Base-by-base conservation (phyloP, 495 filamentous ascomycete genomes). In the Massariosphaeria phaeospora region DNA sequence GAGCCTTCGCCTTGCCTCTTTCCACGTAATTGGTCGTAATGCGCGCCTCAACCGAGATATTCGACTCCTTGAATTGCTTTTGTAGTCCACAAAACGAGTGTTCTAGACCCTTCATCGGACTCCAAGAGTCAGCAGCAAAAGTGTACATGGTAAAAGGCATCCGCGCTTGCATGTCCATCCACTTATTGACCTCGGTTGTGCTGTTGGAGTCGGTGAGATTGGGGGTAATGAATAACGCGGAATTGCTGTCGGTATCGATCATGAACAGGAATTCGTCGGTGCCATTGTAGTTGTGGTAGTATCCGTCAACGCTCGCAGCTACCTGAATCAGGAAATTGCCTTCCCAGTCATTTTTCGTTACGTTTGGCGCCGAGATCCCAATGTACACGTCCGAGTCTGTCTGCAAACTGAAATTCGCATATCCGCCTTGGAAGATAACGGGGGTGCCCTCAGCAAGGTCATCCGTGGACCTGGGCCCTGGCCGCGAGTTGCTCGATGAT, bases 81-180 rank as follows among this genome's bases (percentile, higher is more conserved):
- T 80, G 74, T 25, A 97, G 57, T 6, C 64, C 70, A 51, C 70
- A 72, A 23, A 59, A 69, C 10, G 69, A 71, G 7, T 72, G 72
- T 52, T 79, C 74, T 26, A 98, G 49, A 9, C 93, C 94, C 10
- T 15, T 68, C 30, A 48, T 49, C 44, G 89, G 74, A 11, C 72
- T 66, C 3, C 71, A 69, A 60, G 82, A 72, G 30, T 83, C 77
- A 33, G 71, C 63, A 52, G 85, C 83, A 60, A 87, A 82, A 1
- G 84, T 88, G 67, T 91, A 97, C 53, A 97, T 74, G 6, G 77
- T 81, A 65, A 85, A 95, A 6, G 87, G 77, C 0, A 68, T 66
- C n/a, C n/a, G n/a, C 13, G 72, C 57, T n/a, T 70, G 70, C 77
- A 84, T 80, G 76, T 81, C 81, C 31, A 34, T 52, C 45, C 75